Base-by-base conservation (phyloP, 2,329 filamentous ascomycete genomes). In the Calonectria honghensis region DNA sequence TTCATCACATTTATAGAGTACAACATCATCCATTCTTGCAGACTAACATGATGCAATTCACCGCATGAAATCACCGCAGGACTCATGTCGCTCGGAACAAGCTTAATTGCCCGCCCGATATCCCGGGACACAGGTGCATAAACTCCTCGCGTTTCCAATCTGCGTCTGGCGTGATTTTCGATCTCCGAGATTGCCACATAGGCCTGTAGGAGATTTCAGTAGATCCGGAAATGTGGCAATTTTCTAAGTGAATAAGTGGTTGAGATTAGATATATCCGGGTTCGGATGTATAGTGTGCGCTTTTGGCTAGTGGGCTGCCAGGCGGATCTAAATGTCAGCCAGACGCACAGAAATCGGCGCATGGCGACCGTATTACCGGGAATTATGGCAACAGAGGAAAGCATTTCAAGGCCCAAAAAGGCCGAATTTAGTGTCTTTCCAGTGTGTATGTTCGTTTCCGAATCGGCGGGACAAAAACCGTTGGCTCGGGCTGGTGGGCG, bases 191-290 rank as follows among this genome's bases (percentile, higher is more conserved):
- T 32, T 29, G 24, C 18, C 18, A 48, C 39, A 39, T 3, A 48
- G 39, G 18, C 37, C 16, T 32, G 29, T 9, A 29, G 61, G 39
- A 41, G 7, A 64, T 48, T 65, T 45, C 39, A 65, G 16, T 48
- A 48, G 61, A 31, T 31, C 61, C 61, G 27, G 24, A 57, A 41
- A 54, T 24, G 20, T 39, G 32, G n/a, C 11, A 24, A 39, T 39
- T 13, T 10, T 24, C 18, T 27, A 27, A 13, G 61, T 11, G 24
- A 32, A 50, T 24, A n/a, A 4, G 27, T 61, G 20, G 67, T 27
- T 24, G 52, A 39, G 31, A 37, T 27, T n/a, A 1, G 67, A 37
- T 69, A 69, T 69, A 69, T 69, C 67, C 67, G 67, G 27, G 5
- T 4, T 41, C 67, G 54, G 67, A 61, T 61, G 24, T 63, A 69